Base-by-base conservation (phyloP, 2,329 filamentous ascomycete genomes). In the Chrysosphaeria jannelii region DNA sequence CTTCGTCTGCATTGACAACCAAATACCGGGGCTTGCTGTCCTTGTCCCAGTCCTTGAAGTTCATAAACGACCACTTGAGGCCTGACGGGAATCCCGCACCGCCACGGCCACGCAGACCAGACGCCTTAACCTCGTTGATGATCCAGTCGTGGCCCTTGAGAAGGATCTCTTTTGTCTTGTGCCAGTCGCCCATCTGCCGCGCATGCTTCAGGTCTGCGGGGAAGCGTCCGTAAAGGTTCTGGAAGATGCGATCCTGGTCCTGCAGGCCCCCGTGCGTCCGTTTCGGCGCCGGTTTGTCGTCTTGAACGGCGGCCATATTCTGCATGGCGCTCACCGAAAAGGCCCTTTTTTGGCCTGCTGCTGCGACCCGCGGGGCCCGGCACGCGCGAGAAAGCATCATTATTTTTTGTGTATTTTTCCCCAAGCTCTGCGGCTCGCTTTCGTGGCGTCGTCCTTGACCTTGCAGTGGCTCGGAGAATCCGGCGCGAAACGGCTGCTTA, bases 31-130 rank as follows among this genome's bases (percentile, higher is more conserved):
- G 85, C 50, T 89, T 89, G 37, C 48, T 70, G 45, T 93, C 85
- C 52, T 97, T 89, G 39, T 97, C 81, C 85, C 85, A 97, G 39
- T 78, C 85, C 51, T 91, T 91, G 57, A 81, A 79, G 58, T 97
- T 97, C 85, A 97, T 97, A 50, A 97, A 97, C 23, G 79, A 91
- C 74, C 85, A 97, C 79, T 97, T 97, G 56, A 97, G 54, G 31
- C 85, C 85, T 19, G 81, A 93, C 31, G 85, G 85, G 47, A 97
- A 97, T 40, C 85, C 85, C 47, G 85, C 85, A 50, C 85, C 85
- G 48, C 85, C 85, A 52, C 85, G 72, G 37, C 85, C 85, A 48
- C 85, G 66, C 32, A 97, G 63, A 38, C 85, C 85, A 8, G 85
- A 97, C 14, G 79, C 65, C 60, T 97, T 97, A 50, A 97, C 63